These are phyloP conservation scores for Sarocladium strictum DNA, from an alignment of 2,329 filamentous ascomycete genomes.

Conservation along the genomic window DNA sequence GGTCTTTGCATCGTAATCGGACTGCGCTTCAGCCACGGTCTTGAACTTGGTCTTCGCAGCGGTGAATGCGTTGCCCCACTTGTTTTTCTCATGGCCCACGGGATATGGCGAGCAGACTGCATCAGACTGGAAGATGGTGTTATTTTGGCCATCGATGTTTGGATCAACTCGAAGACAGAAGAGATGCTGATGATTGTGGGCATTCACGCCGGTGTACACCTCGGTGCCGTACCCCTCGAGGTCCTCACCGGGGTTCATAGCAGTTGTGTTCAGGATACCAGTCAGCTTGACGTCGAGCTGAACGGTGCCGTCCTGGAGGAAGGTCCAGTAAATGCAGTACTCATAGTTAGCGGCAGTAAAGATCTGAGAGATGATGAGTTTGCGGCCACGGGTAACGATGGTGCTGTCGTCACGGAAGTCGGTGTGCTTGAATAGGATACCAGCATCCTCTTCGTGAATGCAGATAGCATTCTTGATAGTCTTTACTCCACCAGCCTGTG, in stretches of 20 bases:
- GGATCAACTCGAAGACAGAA: slow-evolving; percentile 13
- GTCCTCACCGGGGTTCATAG: slow-evolving; percentile 9
- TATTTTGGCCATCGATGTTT: slow-evolving; percentile 13
- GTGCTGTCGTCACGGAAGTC: slow-evolving; percentile 68
- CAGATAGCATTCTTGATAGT: slow-evolving; percentile 57
- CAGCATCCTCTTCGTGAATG: slow-evolving; percentile 70
- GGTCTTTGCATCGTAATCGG: slow-evolving; percentile 12
- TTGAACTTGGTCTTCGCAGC: slow-evolving; percentile 72
- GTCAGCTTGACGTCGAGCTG: slow-evolving; percentile 13
- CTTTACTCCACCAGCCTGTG: slow-evolving; percentile 5
- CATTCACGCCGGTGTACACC: slow-evolving; percentile 12
- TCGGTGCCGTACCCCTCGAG: slow-evolving; percentile 8
- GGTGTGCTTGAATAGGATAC: slow-evolving; percentile 70
- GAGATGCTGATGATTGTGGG: slow-evolving; percentile 13
- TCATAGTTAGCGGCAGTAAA: slow-evolving; percentile 76
- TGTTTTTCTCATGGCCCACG: slow-evolving; percentile 9
- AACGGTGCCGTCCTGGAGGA: slow-evolving; percentile 11
- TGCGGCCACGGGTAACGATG: slow-evolving; percentile 66
- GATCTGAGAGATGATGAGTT: slow-evolving; percentile 66
- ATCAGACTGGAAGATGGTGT: slow-evolving; percentile 11
- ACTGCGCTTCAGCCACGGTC: slow-evolving; percentile 8
- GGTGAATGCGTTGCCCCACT: slow-evolving; percentile 74
- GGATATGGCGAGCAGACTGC: slow-evolving; percentile 8
- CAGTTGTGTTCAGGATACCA: slow-evolving; percentile 13
- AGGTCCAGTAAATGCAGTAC: slow-evolving; percentile 33